Conservation (phyloP, 2,329 filamentous ascomycete species). For the Ophiocordyceps unilateralis region DNA sequence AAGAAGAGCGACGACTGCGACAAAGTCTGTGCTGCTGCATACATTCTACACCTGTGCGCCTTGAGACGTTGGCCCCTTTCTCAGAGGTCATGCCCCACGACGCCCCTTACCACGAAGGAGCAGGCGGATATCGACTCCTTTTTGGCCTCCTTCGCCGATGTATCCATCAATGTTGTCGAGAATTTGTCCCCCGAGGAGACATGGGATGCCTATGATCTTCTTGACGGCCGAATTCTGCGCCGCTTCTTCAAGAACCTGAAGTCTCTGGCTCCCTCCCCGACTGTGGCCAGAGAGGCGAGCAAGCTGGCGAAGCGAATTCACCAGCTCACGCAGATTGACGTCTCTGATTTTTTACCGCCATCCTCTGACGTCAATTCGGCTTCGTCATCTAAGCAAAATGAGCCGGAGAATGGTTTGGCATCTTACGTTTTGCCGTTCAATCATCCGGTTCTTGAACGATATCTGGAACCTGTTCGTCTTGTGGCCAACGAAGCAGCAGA, state of each 20-base stretch:
- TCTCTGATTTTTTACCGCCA: background rate
- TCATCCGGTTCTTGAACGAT: slow-evolving; percentile 27
- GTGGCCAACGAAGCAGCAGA: slow-evolving; percentile 11
- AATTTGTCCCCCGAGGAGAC: background rate
- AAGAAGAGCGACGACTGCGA: background rate
- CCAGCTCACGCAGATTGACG: background rate
- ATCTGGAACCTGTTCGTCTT: slow-evolving; percentile 24
- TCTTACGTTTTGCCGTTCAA: slow-evolving; percentile 25
- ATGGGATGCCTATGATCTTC: slow-evolving; percentile 15
- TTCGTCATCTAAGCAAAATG: background rate
- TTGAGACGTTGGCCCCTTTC: slow-evolving; percentile 9
- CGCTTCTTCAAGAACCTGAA: slow-evolving; percentile 6
- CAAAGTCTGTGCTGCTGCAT: slow-evolving; percentile 5
- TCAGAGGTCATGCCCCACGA: slow-evolving; percentile 6
- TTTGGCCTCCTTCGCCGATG: slow-evolving; percentile 6
- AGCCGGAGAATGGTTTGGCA: background rate
- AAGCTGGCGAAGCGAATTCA: background rate
- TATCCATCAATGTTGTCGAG: slow-evolving; percentile 7
- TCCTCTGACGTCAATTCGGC: background rate
- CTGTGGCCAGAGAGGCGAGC: background rate
- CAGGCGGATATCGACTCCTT: background rate
- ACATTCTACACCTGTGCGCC: slow-evolving; percentile 10
- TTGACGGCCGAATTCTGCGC: slow-evolving; percentile 14
- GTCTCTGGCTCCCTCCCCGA: background rate
- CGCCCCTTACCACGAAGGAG: background rate